Conservation (phyloP, 2,329 filamentous ascomycete species). For the Aspergillus hiratsukae region DNA sequence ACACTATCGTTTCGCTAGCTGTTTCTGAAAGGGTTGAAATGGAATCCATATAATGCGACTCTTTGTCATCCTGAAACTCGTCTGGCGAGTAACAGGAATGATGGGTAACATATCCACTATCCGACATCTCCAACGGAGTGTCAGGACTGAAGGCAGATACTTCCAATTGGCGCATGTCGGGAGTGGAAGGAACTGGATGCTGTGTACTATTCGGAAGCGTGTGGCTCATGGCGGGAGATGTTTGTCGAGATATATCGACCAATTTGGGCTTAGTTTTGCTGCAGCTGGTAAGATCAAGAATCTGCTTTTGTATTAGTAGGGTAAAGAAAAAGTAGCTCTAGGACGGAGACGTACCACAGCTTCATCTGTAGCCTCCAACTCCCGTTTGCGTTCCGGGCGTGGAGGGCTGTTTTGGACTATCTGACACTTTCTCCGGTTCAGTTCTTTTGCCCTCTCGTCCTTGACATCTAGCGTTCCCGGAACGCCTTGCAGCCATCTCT, state of each 20-base stretch:
- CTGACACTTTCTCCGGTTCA: constrained; percentile 22
- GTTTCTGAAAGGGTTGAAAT: constrained; percentile 25
- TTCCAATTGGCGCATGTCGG: constrained; percentile 31
- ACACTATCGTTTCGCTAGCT: constrained; percentile 22
- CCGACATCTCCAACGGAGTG: constrained; percentile 33
- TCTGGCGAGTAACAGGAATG: constrained; percentile 24
- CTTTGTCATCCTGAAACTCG: constrained; percentile 21
- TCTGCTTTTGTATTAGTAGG: constrained; percentile 16
- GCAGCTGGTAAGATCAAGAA: constrained; percentile 29
- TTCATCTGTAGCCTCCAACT: constrained; percentile 15
- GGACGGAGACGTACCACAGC: constrained; percentile 20
- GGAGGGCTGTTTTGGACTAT: not conserved
- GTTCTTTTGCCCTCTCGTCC: constrained; percentile 22
- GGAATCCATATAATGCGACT: constrained; percentile 26
- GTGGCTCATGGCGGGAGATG: constrained; percentile 26
- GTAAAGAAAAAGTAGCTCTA: no score
- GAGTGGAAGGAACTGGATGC: constrained; percentile 29
- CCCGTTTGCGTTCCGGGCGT: constrained; percentile 12
- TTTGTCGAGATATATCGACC: constrained; percentile 36
- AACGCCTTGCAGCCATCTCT: constrained; percentile 36
- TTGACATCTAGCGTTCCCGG: constrained; percentile 26
- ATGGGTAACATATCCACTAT: constrained; percentile 32
- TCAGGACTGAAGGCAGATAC: constrained; percentile 39
- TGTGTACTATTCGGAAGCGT: constrained; percentile 21
- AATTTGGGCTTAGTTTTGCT: constrained; percentile 33